These are phyloP conservation scores for Suillus hirtellus DNA, from an alignment of 768 basidiomycete species.

Conservation along the genomic window DNA sequence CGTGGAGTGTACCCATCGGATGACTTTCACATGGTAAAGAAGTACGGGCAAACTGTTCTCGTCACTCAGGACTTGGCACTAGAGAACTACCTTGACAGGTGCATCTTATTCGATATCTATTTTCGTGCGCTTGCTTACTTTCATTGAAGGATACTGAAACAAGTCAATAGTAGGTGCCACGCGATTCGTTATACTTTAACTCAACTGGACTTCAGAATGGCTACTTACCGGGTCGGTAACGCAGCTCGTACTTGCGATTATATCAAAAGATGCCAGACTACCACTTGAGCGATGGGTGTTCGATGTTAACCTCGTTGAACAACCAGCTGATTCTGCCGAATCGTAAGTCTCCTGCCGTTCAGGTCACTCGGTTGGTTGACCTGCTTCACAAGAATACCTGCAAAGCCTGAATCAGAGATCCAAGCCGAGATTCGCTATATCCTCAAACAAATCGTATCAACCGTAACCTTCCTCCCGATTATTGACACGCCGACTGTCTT, in stretches of 20 bases:
- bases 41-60: constrained; percentile 94
- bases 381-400: constrained; percentile 39
- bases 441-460: constrained; percentile 96
- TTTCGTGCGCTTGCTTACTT: constrained; percentile 11
- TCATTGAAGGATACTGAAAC: constrained; percentile 73
- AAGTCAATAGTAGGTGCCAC: constrained; percentile 78
- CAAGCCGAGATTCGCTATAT: constrained; percentile 98
- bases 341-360: constrained; percentile 41
- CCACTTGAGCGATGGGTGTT: constrained; percentile 98
- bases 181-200: constrained; percentile 1
- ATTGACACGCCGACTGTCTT: constrained; percentile 95
- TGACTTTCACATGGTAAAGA: constrained; percentile 99
- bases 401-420: constrained; percentile 85
- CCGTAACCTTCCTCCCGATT: constrained; percentile 94
- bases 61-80: constrained; percentile 92
- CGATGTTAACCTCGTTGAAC: constrained; percentile 84
- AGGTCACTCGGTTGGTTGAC: constrained; percentile 8
- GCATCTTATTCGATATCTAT: constrained; percentile 11
- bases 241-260: constrained; percentile 92
- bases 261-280: constrained; percentile 89
- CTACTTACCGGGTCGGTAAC: constrained; percentile 89
- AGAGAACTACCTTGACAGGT: constrained; percentile 92
- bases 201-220: constrained; percentile 65
- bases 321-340: constrained; percentile 48
- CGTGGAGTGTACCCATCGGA: constrained; percentile 96